Conservation (phyloP, 176 grass and related monocot species). For the Pharus latifolius region DNA sequence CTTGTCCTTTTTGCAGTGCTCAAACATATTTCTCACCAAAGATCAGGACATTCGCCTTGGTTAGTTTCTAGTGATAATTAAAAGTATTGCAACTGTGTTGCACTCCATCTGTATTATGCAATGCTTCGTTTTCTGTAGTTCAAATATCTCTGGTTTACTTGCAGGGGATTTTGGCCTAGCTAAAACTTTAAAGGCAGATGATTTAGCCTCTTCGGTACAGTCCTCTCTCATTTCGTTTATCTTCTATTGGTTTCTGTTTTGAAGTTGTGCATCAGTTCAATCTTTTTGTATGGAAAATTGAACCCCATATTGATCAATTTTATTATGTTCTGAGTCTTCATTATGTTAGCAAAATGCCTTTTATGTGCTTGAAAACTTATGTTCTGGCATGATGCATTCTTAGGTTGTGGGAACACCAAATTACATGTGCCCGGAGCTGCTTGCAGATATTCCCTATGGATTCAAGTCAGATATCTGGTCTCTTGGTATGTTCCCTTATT, state of each 20-base stretch:
- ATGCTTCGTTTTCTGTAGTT: slow-evolving; percentile 10
- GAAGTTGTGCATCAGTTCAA: neutral
- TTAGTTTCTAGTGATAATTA: slow-evolving; percentile 36
- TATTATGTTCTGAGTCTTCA: neutral
- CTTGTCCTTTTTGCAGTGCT: slow-evolving; percentile 60
- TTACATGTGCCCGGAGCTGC: slow-evolving; percentile 99
- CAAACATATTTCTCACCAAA: slow-evolving; percentile 99
- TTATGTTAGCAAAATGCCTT: neutral
- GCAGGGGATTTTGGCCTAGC: slow-evolving; percentile 98
- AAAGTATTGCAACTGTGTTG: neutral
- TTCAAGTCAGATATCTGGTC: slow-evolving; percentile 99
- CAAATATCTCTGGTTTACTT: slow-evolving; percentile 29
- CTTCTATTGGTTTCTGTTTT: neutral
- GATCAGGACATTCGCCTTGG: slow-evolving; percentile 94
- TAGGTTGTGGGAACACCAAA: slow-evolving; percentile 99
- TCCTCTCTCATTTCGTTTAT: neutral
- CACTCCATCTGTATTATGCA: neutral
- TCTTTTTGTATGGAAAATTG: neutral
- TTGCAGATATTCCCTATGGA: slow-evolving; percentile 95
- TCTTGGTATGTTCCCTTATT: slow-evolving; percentile 49
- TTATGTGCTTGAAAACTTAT: slow-evolving; percentile 5
- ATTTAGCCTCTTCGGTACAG: slow-evolving; percentile 90
- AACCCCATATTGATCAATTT: neutral
- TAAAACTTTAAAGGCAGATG: slow-evolving; percentile 93
- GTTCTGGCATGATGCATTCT: slow-evolving; percentile 1